phyloP scores from a whole-genome alignment of 257 asterid genomes.

The Solanum neorickii region DNA sequence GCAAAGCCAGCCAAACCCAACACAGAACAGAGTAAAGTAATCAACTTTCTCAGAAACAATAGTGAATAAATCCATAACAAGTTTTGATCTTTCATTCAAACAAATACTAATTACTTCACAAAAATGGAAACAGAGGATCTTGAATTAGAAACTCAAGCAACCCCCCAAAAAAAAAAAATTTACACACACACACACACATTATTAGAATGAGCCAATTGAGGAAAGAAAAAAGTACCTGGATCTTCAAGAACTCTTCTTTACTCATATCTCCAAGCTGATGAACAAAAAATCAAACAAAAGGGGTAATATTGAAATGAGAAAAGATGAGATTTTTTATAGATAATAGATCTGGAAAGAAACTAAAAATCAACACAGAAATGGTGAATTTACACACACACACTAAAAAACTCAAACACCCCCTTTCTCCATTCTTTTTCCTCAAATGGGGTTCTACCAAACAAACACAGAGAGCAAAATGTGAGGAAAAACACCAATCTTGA shows the following conservation, averaged over 20 bases:
- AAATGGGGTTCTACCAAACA: not conserved
- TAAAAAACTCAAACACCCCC: not conserved
- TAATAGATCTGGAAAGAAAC: constrained; percentile 44
- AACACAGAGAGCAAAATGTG: not conserved
- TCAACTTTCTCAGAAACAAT: constrained; percentile 11
- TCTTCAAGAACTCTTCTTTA: no score
- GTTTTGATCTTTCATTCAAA: no score
- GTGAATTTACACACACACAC: not conserved
- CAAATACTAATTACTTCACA: no score
- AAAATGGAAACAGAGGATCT: no score
- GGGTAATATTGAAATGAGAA: no score
- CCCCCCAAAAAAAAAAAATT: not conserved
- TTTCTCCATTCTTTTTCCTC: not conserved
- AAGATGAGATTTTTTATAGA: not conserved
- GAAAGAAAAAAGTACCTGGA: no score
- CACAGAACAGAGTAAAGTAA: constrained; percentile 23
- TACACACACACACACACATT: not conserved
- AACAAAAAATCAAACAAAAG: no score
- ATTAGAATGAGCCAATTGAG: not conserved
- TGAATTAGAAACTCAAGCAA: no score
- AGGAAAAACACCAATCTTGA: not conserved
- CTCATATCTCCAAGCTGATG: no score
- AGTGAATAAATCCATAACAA: not conserved
- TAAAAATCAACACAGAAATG: constrained; percentile 4
- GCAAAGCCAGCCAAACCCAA: constrained; percentile 42